phyloP scores from a whole-genome alignment of 305 asterid species.

The Fraxinus greggii region DNA sequence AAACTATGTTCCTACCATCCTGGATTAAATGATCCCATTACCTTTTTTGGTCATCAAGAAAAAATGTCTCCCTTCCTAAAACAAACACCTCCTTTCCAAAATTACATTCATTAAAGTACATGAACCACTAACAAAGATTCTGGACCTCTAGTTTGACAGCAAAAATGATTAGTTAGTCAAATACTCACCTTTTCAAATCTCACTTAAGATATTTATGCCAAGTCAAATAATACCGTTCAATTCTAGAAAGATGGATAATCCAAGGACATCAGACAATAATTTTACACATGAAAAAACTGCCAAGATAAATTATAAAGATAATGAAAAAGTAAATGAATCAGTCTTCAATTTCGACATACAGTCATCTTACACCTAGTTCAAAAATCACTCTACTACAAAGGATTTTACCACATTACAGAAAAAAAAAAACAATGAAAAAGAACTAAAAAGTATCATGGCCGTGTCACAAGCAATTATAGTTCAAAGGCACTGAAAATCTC shows the following conservation, averaged over 20 bases:
- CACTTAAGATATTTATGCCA: background rate
- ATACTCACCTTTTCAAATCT: background rate
- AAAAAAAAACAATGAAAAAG: background rate
- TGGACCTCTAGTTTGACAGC: background rate
- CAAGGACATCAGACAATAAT: background rate
- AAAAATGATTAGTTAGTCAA: background rate
- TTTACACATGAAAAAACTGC: background rate
- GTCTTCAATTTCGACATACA: background rate
- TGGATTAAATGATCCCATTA: background rate
- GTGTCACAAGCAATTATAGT: background rate
- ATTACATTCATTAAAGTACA: background rate
- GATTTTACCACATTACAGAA: background rate
- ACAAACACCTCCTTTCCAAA: background rate
- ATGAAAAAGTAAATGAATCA: background rate
- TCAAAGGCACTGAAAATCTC: background rate
- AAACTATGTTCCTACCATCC: background rate
- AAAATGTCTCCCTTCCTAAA: background rate
- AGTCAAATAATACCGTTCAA: background rate
- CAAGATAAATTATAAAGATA: background rate
- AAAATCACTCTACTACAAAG: background rate
- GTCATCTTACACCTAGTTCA: background rate
- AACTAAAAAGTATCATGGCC: background rate
- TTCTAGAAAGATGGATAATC: background rate
- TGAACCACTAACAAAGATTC: background rate
- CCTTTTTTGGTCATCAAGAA: background rate